A percentile compares a stretch with the other conserved stretches of the same genome.
Evolutionary conservation across 2,329 filamentous ascomycete genomes (phyloP).

Genomic region (Xylaria sp.): DNA sequence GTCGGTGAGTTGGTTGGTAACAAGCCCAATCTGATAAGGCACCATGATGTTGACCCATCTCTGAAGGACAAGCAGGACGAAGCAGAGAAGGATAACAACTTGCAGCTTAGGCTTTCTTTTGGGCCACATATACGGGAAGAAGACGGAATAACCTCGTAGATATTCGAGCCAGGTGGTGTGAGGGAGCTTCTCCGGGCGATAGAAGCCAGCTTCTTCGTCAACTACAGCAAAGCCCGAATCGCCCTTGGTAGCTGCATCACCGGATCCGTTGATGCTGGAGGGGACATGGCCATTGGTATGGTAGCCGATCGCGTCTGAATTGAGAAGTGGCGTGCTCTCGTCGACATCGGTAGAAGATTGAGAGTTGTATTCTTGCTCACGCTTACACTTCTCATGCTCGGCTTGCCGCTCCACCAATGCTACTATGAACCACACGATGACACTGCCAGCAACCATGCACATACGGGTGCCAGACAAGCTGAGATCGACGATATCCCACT

Average conservation of each 20-base stretch:
- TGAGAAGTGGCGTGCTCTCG: constrained; percentile 73
- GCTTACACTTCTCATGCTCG: constrained; percentile 55
- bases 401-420: constrained; percentile 57
- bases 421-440: constrained; percentile 69
- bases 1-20: constrained; percentile 75
- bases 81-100: constrained; percentile 82
- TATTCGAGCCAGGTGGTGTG: constrained; percentile 98
- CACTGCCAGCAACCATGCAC: constrained; percentile 70
- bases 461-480: constrained; percentile 75
- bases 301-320: constrained; percentile 43
- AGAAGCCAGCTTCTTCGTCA: constrained; percentile 82
- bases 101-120: constrained; percentile 80
- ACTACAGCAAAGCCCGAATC: constrained; percentile 45
- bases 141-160: constrained; percentile 87
- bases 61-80: constrained; percentile 81
- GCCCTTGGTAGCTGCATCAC: constrained; percentile 36
- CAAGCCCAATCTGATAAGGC: constrained; percentile 80
- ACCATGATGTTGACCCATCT: constrained; percentile 88
- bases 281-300: constrained; percentile 48
- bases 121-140: constrained; percentile 98
- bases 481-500: constrained; percentile 74
- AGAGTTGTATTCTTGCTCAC: constrained; percentile 55
- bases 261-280: constrained; percentile 57
- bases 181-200: constrained; percentile 85
- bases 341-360: constrained; percentile 49